Base-by-base conservation (phyloP, 2,329 filamentous ascomycete species). In the Phyllosticta capitalensis region DNA sequence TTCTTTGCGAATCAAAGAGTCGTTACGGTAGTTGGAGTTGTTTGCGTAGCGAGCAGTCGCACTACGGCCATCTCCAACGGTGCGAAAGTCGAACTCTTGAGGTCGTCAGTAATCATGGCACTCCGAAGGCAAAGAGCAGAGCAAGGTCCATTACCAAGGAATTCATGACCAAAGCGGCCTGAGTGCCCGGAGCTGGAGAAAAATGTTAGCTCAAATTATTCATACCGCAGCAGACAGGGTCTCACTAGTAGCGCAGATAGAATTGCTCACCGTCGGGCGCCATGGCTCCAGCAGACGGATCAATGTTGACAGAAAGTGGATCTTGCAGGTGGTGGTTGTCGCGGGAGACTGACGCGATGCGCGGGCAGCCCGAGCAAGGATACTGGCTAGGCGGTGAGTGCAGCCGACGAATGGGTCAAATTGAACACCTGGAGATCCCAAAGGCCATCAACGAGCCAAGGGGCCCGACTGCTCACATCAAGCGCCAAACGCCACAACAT, bases 1-100 rank as follows among this genome's bases (percentile, higher is more conserved):
- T 80, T 99, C 94, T 92, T 99, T 99, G 65, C 94, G 88, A 71
- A 99, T 99, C 67, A 99, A 79, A 64, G 92, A 96, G 73, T 99
- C 94, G 76, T 99, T 99, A 70, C 94, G 87, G 78, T 99, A 99
- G 77, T 99, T 99, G 61, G 92, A 97, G 76, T 99, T 99, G 81
- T 99, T 99, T 64, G 94, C 94, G 77, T 99, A 99, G 75, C 94
- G 87, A 30, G 92, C 91, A 56, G 94, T 89, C 7, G 94, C 94
- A 71, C 92, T 96, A 63, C 90, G 85, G 56, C 94, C 94, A 72
- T 99, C 94, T 58, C 90, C 90, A 52, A 97, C 83, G 22, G 91
- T 90, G 59, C 92, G 84, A 69, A 99, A 94, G 73, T 99, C 94
- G 74, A 99, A 99, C 75, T 99, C 92, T 97, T 66, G 10, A 21